These are phyloP conservation scores for Noccaea caerulescens DNA, from an alignment of 345 rosid genomes.

Conservation along the genomic window DNA sequence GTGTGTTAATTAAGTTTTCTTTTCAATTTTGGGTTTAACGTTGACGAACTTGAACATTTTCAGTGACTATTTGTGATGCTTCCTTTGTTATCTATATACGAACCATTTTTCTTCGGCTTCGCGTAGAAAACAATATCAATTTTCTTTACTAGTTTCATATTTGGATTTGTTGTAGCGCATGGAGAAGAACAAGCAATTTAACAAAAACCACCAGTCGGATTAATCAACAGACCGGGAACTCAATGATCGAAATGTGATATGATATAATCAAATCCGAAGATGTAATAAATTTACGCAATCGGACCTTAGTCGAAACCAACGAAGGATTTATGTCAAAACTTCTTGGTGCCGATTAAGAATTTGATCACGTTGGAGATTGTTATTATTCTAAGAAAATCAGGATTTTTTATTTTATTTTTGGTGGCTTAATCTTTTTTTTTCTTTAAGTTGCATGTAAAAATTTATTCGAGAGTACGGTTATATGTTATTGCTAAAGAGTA, in stretches of 20 bases:
- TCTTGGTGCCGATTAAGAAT: background rate
- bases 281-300: background rate
- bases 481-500: no score
- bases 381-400: no score
- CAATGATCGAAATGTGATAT: background rate
- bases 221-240: background rate
- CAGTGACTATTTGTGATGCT: background rate
- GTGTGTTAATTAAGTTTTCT: background rate
- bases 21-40: background rate
- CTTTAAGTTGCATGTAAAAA: background rate
- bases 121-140: background rate
- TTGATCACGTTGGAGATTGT: constrained; percentile 4
- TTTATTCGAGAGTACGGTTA: background rate
- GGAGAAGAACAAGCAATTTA: constrained; percentile 4
- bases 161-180: background rate
- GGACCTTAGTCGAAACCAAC: background rate
- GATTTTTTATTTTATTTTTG: background rate
- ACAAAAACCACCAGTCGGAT: background rate
- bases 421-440: background rate
- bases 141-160: background rate
- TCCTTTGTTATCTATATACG: background rate
- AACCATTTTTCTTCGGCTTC: background rate
- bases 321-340: background rate
- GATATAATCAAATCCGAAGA: background rate
- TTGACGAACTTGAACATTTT: background rate